Conservation (phyloP, 2,329 filamentous ascomycete species). For the Beauveria sp. region DNA sequence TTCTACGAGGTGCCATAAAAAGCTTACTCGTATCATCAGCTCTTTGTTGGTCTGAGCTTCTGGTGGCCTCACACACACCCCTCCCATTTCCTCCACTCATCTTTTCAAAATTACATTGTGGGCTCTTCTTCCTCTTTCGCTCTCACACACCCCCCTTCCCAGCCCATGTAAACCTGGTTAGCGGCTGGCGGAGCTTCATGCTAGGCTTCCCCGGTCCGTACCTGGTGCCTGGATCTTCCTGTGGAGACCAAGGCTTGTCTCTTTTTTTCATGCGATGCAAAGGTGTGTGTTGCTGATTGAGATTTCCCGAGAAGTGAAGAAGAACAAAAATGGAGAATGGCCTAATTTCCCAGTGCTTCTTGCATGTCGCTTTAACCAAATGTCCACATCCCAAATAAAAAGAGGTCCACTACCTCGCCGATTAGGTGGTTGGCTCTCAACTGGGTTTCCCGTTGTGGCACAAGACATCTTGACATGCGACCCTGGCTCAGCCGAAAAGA, state of each 20-base stretch:
- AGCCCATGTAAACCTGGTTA: no score
- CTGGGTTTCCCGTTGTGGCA: no score
- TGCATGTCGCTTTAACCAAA: neutral
- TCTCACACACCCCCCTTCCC: neutral
- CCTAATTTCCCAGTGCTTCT: neutral
- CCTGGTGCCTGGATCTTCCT: constrained; percentile 7
- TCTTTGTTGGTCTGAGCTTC: constrained; percentile 8
- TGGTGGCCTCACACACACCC: neutral
- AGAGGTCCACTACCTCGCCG: neutral
- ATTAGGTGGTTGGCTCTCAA: neutral
- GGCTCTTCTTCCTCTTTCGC: neutral
- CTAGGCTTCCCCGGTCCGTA: constrained; percentile 10
- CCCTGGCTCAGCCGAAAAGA: neutral
- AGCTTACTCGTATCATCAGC: neutral
- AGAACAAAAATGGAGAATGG: constrained; percentile 2
- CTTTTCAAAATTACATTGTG: neutral
- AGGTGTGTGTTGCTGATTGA: constrained; percentile 1
- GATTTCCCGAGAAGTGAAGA: neutral
- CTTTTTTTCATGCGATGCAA: neutral
- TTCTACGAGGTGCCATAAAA: neutral
- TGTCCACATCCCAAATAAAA: neutral
- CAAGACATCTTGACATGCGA: neutral
- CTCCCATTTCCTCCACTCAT: neutral
- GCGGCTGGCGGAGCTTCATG: neutral
- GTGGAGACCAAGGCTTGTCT: neutral